Base-by-base conservation (phyloP, 805 yeast genomes). In the Kodamaea hsintzibuensis region DNA sequence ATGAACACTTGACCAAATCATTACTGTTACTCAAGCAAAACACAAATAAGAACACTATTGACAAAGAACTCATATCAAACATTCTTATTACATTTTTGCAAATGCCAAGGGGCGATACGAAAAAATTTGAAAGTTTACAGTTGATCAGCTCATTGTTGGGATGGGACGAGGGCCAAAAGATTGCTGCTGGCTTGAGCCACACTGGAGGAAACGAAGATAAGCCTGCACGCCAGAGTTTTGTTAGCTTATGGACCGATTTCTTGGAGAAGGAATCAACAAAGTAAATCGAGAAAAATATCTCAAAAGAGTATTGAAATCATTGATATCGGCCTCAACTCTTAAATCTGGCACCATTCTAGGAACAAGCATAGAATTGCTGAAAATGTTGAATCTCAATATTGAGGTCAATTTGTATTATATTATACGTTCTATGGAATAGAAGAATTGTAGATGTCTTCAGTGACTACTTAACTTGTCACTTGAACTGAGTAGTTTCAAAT, bases 1-100 rank as follows among this genome's bases (percentile, higher is more conserved):
- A 95, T 67, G 99, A 95, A 66, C 98, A 95, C 71, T 73, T 95
- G 52, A 91, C 97, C n/a, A 93, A 95, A 64, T 96, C 98, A 1
- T 73, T 93, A 57, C 83, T 90, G 22, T 77, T 93, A 79, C 81
- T 95, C 55, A 90, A 91, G 62, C 86, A 86, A 64, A 88, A 86
- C 50, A 83, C 89, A 42, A 83, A 84, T 39, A 64, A 63, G 33
- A 83, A 91, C 7, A 89, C 86, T 49, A 91, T 93, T 1, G 98
- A 93, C 68, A 86, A 88, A 65, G 97, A 92, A 67, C 81, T 95
- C 56, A 84, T 95, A 4, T 87, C 97, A 1, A 95, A 95, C 67
- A 77, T 95, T 56, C 74, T 95, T 49, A 80, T 95, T 14, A 89
- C 95, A 52, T 95, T 92, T 70, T 80, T 95, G 14, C 86, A 87